These are phyloP conservation scores for Paramecium tetraurelia DNA, from an alignment of 73 alveolate genomes.

Conservation along the genomic window DNA sequence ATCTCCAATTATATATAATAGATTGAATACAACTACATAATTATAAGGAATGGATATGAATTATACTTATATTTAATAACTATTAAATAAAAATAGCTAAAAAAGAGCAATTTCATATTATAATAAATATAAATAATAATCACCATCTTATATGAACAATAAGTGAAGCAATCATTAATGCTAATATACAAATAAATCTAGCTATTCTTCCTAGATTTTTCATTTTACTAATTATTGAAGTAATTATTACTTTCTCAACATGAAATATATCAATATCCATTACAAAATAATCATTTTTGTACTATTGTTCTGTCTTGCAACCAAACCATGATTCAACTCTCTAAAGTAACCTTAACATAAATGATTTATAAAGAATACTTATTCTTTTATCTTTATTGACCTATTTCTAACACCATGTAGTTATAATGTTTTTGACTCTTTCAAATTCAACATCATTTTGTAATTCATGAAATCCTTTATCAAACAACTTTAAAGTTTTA, in stretches of 20 bases:
- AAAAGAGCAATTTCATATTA: neutral
- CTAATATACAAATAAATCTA: neutral
- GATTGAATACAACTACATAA: no score
- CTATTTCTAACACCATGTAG: constrained; percentile 18
- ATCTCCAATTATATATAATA: no score
- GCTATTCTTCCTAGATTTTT: neutral
- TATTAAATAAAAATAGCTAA: no score
- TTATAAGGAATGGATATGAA: no score
- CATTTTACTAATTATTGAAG: neutral
- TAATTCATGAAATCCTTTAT: constrained; percentile 2
- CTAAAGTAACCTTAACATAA: neutral
- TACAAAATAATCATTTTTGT: neutral
- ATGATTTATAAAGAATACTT: neutral
- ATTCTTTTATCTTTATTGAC: constrained; percentile 17
- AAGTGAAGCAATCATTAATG: constrained; percentile 17
- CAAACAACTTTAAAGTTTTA: neutral
- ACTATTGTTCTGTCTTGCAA: neutral
- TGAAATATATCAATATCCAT: neutral
- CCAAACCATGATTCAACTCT: neutral
- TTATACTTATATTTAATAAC: no score
- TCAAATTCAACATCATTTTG: constrained; percentile 46
- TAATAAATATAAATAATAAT: neutral
- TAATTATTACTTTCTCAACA: neutral
- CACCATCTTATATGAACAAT: constrained; percentile 17
- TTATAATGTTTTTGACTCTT: neutral